Conservation (phyloP, 2,329 filamentous ascomycete species). For the Aspergillus sp. region DNA sequence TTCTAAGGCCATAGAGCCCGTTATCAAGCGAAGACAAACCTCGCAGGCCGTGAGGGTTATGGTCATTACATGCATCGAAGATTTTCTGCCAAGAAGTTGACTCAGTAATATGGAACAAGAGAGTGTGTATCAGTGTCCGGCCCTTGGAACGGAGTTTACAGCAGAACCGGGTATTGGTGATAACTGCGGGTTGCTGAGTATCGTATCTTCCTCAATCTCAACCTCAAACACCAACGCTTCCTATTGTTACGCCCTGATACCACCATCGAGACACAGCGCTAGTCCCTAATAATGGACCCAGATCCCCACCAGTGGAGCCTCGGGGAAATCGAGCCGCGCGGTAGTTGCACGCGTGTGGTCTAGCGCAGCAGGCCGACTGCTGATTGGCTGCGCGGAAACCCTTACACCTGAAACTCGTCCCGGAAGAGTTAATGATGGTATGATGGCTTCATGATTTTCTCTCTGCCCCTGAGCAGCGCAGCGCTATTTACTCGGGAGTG, state of each 20-base stretch:
- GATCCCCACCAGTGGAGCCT: background rate
- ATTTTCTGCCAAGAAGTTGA: background rate
- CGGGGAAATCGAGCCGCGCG: conserved; percentile 2
- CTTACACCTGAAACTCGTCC: background rate
- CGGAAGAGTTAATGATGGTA: no score
- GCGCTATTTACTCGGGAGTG: no score
- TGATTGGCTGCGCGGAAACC: background rate
- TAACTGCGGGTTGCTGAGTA: no score
- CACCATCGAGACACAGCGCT: background rate
- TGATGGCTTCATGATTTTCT: no score
- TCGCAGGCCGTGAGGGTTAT: background rate
- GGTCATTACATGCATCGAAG: background rate
- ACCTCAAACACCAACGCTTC: no score
- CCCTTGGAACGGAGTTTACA: no score
- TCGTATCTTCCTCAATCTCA: background rate
- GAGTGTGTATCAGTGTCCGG: no score
- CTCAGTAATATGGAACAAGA: no score
- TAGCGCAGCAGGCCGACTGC: background rate
- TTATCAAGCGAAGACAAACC: background rate
- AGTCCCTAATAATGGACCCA: background rate
- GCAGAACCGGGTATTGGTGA: no score
- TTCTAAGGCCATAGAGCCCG: background rate
- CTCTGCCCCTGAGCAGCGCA: no score
- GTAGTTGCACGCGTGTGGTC: background rate
- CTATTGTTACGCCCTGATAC: no score